phyloP scores from a whole-genome alignment of 1,284 basidiomycete genomes.

The Amylostereum areolatum region DNA sequence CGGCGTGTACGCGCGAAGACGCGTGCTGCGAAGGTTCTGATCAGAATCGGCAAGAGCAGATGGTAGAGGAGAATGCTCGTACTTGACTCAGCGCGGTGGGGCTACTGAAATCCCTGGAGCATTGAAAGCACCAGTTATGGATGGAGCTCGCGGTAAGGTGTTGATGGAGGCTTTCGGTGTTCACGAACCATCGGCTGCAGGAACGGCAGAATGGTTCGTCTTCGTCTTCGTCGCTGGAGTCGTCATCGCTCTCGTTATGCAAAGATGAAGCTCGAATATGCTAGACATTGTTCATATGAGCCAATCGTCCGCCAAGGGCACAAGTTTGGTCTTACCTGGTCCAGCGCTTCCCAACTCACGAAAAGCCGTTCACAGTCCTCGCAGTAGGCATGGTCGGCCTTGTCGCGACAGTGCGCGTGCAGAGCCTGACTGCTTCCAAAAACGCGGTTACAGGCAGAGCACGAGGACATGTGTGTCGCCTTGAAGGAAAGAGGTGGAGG shows the following conservation, averaged over 20 bases:
- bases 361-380: constrained; percentile 13
- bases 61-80: neutral
- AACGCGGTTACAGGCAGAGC: too few relatives aligned
- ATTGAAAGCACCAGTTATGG: constrained; percentile 22
- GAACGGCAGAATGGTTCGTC: neutral
- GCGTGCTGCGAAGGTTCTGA: constrained; percentile 19
- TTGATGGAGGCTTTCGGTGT: constrained; percentile 15
- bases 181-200: constrained; percentile 11
- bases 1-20: constrained; percentile 23
- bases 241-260: neutral
- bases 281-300: neutral
- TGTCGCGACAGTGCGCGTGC: constrained; percentile 2
- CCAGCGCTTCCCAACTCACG: neutral
- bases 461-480: too few relatives aligned
- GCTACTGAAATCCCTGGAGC: constrained; percentile 21
- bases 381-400: constrained; percentile 18
- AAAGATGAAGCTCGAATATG: neutral
- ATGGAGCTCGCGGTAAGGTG: constrained; percentile 15
- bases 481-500: too few relatives aligned
- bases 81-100: constrained; percentile 14
- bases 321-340: neutral
- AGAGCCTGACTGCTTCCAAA: neutral
- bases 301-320: neutral
- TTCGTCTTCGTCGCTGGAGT: neutral
- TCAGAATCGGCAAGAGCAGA: neutral